A percentile compares a stretch with the other conserved stretches of the same genome.
phyloP scores from a whole-genome alignment of 2,329 filamentous ascomycete species.

The Pseudogymnoascus sp. region DNA sequence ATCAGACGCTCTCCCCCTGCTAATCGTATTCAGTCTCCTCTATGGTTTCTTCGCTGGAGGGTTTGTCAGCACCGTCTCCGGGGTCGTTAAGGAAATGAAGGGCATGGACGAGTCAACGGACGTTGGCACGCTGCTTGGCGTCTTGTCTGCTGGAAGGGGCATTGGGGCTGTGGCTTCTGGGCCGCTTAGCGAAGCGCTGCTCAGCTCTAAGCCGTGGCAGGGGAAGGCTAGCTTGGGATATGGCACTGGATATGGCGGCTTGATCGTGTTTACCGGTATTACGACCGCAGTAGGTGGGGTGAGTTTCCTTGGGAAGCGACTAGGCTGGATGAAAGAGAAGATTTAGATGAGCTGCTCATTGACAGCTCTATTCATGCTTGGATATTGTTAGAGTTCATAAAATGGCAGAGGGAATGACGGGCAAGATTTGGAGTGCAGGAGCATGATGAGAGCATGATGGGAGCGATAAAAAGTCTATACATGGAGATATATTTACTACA shows the following conservation, averaged over 20 bases:
- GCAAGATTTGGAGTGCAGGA: background rate
- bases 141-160: constrained; percentile 51
- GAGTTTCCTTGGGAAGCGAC: constrained; percentile 35
- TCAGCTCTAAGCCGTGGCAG: constrained; percentile 39
- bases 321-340: constrained; percentile 18
- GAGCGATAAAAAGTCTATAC: background rate
- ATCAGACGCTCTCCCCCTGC: constrained; percentile 34
- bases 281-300: constrained; percentile 42
- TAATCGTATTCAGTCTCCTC: constrained; percentile 43
- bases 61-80: constrained; percentile 40
- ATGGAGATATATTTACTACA: background rate
- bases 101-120: constrained; percentile 17
- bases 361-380: background rate
- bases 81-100: constrained; percentile 24
- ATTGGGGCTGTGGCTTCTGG: constrained; percentile 52
- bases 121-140: constrained; percentile 28
- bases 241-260: constrained; percentile 41
- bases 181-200: constrained; percentile 46
- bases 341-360: constrained; percentile 19
- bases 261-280: constrained; percentile 50
- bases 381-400: background rate
- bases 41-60: constrained; percentile 52
- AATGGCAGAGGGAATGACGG: background rate
- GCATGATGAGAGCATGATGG: background rate
- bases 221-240: constrained; percentile 36